These are phyloP conservation scores for Cladorrhinum sp. DNA, from an alignment of 2,329 filamentous ascomycete species.

Conservation along the genomic window DNA sequence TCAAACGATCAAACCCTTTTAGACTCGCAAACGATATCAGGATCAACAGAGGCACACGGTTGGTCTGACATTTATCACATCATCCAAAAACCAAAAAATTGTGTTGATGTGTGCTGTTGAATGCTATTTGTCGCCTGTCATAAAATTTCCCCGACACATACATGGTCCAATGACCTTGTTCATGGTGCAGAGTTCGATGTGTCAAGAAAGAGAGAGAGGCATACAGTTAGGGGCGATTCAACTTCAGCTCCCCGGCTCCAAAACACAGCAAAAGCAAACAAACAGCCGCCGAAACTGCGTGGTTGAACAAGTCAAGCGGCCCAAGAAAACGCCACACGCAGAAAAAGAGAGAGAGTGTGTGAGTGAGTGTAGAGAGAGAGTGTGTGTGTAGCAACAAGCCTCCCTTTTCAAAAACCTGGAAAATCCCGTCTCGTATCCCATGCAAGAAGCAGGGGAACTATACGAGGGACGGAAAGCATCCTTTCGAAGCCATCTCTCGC, in stretches of 20 bases:
- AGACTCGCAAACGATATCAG: neutral
- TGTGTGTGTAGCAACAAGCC: too few relatives aligned
- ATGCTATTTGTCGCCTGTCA: neutral
- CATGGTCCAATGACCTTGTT: too few relatives aligned
- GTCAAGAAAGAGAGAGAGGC: neutral
- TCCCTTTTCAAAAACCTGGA: neutral
- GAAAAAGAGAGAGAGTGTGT: too few relatives aligned
- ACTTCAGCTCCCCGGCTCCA: neutral
- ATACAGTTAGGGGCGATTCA: neutral
- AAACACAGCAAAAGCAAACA: neutral
- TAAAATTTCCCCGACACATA: neutral
- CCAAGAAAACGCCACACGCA: neutral
- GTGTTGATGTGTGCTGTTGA: neutral
- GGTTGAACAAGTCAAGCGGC: neutral
- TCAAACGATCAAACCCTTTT: neutral
- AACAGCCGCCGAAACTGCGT: neutral
- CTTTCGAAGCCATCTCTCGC: too few relatives aligned
- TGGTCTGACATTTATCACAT: neutral
- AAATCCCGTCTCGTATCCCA: neutral
- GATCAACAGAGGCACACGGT: neutral
- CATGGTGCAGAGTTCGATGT: too few relatives aligned
- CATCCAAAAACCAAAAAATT: too few relatives aligned
- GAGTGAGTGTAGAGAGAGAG: too few relatives aligned
- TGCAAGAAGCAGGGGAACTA: neutral
- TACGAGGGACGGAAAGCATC: neutral